Evolutionary conservation across 2,329 filamentous ascomycete species (phyloP).

Genomic region (Epichloe festucae): DNA sequence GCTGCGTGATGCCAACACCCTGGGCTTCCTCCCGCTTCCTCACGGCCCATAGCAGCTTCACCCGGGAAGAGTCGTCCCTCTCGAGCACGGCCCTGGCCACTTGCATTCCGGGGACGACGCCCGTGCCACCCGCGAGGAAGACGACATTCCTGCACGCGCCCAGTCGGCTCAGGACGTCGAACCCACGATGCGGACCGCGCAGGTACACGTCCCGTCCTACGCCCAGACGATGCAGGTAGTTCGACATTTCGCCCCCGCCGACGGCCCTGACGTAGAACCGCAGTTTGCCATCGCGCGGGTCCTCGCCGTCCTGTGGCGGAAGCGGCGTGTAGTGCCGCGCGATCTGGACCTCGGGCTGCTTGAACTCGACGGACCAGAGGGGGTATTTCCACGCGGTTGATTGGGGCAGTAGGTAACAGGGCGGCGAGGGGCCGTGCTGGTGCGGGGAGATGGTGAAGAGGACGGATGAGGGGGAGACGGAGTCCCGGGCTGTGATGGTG

Average conservation of each 20-base stretch:
- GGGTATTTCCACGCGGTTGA: conserved; percentile 31
- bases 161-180: conserved; percentile 28
- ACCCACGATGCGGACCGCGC: conserved; percentile 66
- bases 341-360: conserved; percentile 89
- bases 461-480: conserved; percentile 52
- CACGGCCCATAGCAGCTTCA: conserved; percentile 78
- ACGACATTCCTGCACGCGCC: conserved; percentile 38
- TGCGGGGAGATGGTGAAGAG: conserved; percentile 50
- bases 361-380: conserved; percentile 82
- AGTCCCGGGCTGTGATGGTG: conserved; percentile 45
- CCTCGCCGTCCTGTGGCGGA: conserved; percentile 33
- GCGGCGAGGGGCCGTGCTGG: conserved; percentile 14
- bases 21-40: conserved; percentile 41
- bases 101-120: conserved; percentile 82
- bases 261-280: conserved; percentile 71
- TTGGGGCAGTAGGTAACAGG: conserved; percentile 13
- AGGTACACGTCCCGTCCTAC: conserved; percentile 56
- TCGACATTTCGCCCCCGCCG: conserved; percentile 71
- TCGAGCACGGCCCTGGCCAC: conserved; percentile 51
- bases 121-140: conserved; percentile 85
- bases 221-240: conserved; percentile 56
- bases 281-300: conserved; percentile 31
- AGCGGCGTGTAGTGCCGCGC: conserved; percentile 84
- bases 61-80: conserved; percentile 17
- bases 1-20: background rate